Percentiles rank a stretch among this genome's conserved stretches.
Conservation (phyloP, 1,284 basidiomycete species). For the Rugosomyces carneus region DNA sequence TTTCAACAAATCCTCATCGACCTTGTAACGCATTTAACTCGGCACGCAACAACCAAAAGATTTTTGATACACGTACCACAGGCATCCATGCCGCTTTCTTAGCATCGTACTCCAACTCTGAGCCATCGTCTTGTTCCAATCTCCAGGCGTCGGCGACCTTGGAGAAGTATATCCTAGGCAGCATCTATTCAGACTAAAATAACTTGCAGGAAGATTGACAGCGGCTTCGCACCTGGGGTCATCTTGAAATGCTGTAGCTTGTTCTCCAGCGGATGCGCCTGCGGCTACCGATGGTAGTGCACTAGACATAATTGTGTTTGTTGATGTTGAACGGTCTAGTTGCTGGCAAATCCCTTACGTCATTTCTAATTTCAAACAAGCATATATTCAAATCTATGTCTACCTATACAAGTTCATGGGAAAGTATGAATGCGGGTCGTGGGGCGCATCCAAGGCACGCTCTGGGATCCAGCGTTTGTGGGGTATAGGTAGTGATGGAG, state of each 20-base stretch:
- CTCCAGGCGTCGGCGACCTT: slow-evolving; percentile 76
- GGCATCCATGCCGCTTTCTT: slow-evolving; percentile 75
- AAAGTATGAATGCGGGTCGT: slow-evolving; percentile 74
- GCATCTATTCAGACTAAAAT: not conserved
- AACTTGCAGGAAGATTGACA: not conserved
- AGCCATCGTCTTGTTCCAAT: slow-evolving; percentile 83
- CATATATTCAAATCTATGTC: slow-evolving; percentile 17
- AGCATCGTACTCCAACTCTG: slow-evolving; percentile 85
- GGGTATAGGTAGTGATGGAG: slow-evolving; percentile 60
- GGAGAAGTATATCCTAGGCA: slow-evolving; percentile 65
- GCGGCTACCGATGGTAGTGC: slow-evolving; percentile 41
- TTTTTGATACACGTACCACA: slow-evolving; percentile 49
- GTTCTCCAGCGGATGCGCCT: slow-evolving; percentile 47
- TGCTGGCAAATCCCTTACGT: not conserved
- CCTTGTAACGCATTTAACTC: slow-evolving; percentile 29
- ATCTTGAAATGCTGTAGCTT: slow-evolving; percentile 62
- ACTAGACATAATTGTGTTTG: slow-evolving; percentile 33
- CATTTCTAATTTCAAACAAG: no score
- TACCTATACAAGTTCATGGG: slow-evolving; percentile 82
- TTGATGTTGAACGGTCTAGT: slow-evolving; percentile 21
- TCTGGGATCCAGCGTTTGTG: slow-evolving; percentile 70
- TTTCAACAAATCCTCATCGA: slow-evolving; percentile 77
- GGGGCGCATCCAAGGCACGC: slow-evolving; percentile 65
- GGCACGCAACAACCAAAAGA: not conserved
- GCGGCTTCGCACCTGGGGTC: slow-evolving; percentile 52